Base-by-base conservation (phyloP, 83 land plant species). In the Picea abies region DNA sequence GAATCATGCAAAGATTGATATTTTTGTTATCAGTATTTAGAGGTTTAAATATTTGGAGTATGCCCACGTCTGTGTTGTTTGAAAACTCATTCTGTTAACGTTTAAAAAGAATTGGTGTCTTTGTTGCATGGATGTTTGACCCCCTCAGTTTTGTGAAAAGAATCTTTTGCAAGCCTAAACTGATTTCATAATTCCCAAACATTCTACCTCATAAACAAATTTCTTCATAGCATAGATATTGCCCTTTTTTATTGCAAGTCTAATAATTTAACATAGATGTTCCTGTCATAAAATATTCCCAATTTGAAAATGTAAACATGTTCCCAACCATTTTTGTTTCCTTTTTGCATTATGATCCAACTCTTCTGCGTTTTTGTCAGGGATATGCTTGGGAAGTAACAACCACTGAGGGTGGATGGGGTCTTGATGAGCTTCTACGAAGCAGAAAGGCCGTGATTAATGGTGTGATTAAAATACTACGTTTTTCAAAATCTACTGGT, bases 381-480 rank as follows among this genome's bases (percentile, higher is more conserved):
- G 99, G 99, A 1, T 97, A 95, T 86, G 84, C 99, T 14, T 97
- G 98, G 98, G 99, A 97, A 84, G 90, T 97, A 39, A 97, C 98
- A 1, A 97, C 99, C 0, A 63, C 60, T 44, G 99, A 95, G 82
- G 98, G 98, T 73, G 99, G 98, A 80, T 88, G 90, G 82, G 99
- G 99, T 62, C 85, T 97, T 15, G 85, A 97, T 83, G 94, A 90
- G 68, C 88, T 97, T 10, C 85, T 97, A n/a, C 83, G 70, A 41
- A 88, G 91, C 72, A 87, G 99, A 29, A 90, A 90, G 41, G 79
- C 79, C 76, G 95, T 95, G 67, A 82, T 97, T 35, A 89, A 87
- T 88, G 99, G 99, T 94, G 23, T 44, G 60, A 23, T 47, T n/a
- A 15, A 76, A 8, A 56, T 52, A 3, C 4, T 9, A 23, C 52